phyloP scores from a whole-genome alignment of 75 land plant genomes.

The Pinus tabuliformis region DNA sequence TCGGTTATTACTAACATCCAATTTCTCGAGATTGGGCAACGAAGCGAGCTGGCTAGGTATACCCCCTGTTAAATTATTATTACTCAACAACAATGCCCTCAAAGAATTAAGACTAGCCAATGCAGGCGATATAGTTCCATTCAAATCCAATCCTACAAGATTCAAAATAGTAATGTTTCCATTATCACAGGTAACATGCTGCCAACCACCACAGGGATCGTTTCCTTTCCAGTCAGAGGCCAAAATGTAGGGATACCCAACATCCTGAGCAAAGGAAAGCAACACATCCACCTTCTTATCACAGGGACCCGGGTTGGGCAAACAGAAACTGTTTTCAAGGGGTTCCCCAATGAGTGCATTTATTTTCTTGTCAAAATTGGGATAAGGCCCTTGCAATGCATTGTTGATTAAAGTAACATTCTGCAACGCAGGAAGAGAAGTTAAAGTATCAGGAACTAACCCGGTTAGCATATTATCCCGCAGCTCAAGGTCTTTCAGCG shows the following conservation, averaged over 20 bases:
- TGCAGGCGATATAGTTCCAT: conserved; percentile 52
- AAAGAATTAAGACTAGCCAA: conserved; percentile 25
- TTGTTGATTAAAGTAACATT: conserved; percentile 60
- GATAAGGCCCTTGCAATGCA: conserved; percentile 64
- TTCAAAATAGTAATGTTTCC: conserved; percentile 36
- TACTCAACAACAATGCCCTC: conserved; percentile 27
- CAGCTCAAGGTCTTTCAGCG: conserved; percentile 31
- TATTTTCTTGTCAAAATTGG: conserved; percentile 27
- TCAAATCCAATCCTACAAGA: conserved; percentile 31
- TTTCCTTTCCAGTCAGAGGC: conserved; percentile 59
- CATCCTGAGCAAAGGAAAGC: conserved; percentile 23
- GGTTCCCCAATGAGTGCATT: conserved; percentile 16
- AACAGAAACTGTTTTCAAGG: conserved; percentile 42
- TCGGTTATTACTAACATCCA: conserved; percentile 58
- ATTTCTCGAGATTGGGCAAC: conserved; percentile 16
- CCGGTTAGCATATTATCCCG: conserved; percentile 63
- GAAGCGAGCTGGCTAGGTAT: conserved; percentile 50
- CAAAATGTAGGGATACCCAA: conserved; percentile 40
- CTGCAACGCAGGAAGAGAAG: conserved; percentile 19
- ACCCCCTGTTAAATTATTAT: conserved; percentile 54
- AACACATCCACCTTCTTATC: conserved; percentile 24
- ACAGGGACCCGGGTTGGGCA: conserved; percentile 31
- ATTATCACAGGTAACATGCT: conserved; percentile 43
- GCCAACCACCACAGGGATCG: conserved; percentile 52
- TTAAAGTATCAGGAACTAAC: conserved; percentile 29